Evolutionary conservation across 768 basidiomycete species (phyloP).

Genomic region (Boletus rex-veris): DNA sequence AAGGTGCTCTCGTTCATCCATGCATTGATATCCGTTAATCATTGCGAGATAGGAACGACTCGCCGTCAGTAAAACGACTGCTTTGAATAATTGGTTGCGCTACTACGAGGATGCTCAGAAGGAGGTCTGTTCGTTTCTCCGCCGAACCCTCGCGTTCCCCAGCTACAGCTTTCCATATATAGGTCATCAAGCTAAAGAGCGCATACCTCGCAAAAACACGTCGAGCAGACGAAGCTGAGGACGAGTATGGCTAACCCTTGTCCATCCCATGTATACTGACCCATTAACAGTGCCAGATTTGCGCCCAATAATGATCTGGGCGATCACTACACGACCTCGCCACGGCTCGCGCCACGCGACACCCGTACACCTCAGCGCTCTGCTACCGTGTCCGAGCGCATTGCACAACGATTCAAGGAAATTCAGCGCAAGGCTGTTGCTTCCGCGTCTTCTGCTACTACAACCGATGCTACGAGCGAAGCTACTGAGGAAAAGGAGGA

Average conservation of each 20-base stretch:
- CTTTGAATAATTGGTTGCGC: constrained; percentile 64
- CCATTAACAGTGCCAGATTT: constrained; percentile 69
- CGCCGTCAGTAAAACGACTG: constrained; percentile 49
- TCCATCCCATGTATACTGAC: constrained; percentile 1
- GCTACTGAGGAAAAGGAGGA: constrained; percentile 33
- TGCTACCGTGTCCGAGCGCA: constrained; percentile 82
- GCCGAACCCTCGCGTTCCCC: background rate
- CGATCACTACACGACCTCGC: constrained; percentile 83
- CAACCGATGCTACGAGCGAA: constrained; percentile 21
- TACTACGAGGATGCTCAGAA: constrained; percentile 67
- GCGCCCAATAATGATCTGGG: constrained; percentile 62
- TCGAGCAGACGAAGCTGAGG: constrained; percentile 87
- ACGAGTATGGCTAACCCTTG: constrained; percentile 63
- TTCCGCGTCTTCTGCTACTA: constrained; percentile 27
- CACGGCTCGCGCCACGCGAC: constrained; percentile 59
- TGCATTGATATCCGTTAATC: constrained; percentile 12
- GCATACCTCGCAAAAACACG: constrained; percentile 75
- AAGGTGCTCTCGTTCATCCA: constrained; percentile 41
- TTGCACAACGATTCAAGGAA: constrained; percentile 77
- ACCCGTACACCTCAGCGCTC: constrained; percentile 56
- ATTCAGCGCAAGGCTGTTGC: constrained; percentile 57
- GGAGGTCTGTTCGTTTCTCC: constrained; percentile 44
- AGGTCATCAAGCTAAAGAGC: constrained; percentile 66
- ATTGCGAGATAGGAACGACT: constrained; percentile 52
- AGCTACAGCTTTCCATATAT: constrained; percentile 8